Evolutionary conservation across 495 filamentous ascomycete genomes (phyloP).

Genomic region (Cudoniella acicularis): DNA sequence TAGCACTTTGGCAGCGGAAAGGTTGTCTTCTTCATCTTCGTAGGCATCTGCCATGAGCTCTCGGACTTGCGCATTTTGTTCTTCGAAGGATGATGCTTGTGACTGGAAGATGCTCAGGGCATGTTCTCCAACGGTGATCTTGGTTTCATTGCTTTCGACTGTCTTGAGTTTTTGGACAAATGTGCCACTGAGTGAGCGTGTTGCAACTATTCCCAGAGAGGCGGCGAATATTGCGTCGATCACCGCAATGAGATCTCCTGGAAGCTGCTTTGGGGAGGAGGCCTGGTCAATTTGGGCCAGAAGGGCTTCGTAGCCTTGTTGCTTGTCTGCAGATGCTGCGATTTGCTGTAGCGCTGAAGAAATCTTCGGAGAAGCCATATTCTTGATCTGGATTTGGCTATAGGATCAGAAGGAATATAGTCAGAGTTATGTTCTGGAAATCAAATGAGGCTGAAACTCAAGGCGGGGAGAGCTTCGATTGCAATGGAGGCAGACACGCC

Average conservation of each 20-base stretch:
- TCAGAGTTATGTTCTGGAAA: neutral
- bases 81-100: slow-evolving; percentile 63
- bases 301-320: slow-evolving; percentile 24
- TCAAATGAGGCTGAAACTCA: slow-evolving; percentile 17
- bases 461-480: slow-evolving; percentile 16
- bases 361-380: slow-evolving; percentile 23
- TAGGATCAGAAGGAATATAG: neutral
- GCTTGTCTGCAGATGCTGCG: slow-evolving; percentile 21
- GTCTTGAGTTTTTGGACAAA: slow-evolving; percentile 19
- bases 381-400: neutral
- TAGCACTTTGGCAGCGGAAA: slow-evolving; percentile 69
- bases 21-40: slow-evolving; percentile 77
- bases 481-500: neutral
- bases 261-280: slow-evolving; percentile 10
- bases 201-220: slow-evolving; percentile 25
- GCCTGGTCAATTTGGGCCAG: slow-evolving; percentile 8
- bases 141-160: slow-evolving; percentile 19
- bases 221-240: slow-evolving; percentile 27
- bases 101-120: slow-evolving; percentile 19
- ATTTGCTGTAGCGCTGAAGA: slow-evolving; percentile 20
- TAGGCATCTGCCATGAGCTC: slow-evolving; percentile 79
- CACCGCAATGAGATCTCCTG: slow-evolving; percentile 20
- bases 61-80: slow-evolving; percentile 74
- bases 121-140: slow-evolving; percentile 28
- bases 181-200: slow-evolving; percentile 18